A percentile compares a stretch with the other conserved stretches of the same genome.
phyloP scores from a whole-genome alignment of 192 early-diverging fungal species.

The Paraglomus brasilianum region DNA sequence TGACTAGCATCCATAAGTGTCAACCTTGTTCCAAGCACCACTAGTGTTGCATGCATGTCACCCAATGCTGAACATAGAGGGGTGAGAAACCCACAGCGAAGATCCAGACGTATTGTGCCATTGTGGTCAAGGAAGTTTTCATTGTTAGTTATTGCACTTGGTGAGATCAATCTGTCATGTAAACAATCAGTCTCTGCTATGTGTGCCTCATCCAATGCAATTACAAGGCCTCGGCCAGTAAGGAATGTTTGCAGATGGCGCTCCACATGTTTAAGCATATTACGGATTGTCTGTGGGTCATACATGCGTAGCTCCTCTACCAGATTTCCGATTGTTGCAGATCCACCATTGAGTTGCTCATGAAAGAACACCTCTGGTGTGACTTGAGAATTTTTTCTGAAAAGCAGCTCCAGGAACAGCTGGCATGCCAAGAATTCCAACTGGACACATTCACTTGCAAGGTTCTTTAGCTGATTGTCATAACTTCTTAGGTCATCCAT shows the following conservation, averaged over 20 bases:
- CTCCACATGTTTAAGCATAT: constrained; percentile 18
- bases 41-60: constrained; percentile 30
- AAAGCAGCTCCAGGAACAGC: constrained; percentile 33
- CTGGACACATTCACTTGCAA: constrained; percentile 29
- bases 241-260: constrained; percentile 7
- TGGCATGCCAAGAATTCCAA: constrained; percentile 38
- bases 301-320: constrained; percentile 20
- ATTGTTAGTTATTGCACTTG: background rate
- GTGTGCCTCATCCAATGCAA: constrained; percentile 35
- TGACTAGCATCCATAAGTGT: constrained; percentile 32
- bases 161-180: constrained; percentile 23
- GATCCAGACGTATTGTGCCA: too few species aligned
- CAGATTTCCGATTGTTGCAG: constrained; percentile 23
- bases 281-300: constrained; percentile 19
- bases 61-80: constrained; percentile 29
- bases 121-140: constrained; percentile 26
- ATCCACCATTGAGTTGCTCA: constrained; percentile 31
- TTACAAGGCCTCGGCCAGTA: constrained; percentile 15
- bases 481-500: background rate
- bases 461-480: constrained; percentile 11
- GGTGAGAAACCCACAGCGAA: constrained; percentile 38
- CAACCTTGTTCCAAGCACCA: constrained; percentile 36
- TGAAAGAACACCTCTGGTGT: constrained; percentile 32
- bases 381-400: constrained; percentile 30
- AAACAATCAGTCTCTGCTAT: constrained; percentile 15